Percentiles rank a stretch among this genome's conserved stretches.
These are phyloP conservation scores for Thalassiosira ordinaria DNA, from an alignment of 352 stramenopile genomes.

Conservation along the genomic window DNA sequence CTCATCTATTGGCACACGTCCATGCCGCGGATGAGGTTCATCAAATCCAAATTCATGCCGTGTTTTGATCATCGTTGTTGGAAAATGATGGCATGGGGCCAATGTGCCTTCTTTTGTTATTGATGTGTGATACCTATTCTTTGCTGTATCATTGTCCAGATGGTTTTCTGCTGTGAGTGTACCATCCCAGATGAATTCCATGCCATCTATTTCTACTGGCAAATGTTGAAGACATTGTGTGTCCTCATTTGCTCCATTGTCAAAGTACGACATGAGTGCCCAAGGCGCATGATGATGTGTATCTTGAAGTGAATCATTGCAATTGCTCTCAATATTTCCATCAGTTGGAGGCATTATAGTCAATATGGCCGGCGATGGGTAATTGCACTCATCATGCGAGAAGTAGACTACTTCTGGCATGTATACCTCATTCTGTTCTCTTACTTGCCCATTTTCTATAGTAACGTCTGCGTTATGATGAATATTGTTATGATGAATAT, in stretches of 20 bases:
- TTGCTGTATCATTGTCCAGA: no score
- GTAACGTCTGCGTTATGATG: background rate
- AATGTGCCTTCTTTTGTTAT: background rate
- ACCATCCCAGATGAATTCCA: background rate
- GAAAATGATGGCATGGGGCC: constrained; percentile 46
- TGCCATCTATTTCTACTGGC: constrained; percentile 9
- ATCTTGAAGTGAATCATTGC: no score
- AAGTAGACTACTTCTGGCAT: constrained; percentile 71
- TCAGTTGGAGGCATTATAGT: no score
- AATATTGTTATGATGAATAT: no score
- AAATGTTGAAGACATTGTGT: no score
- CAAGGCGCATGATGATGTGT: no score
- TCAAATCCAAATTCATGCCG: constrained; percentile 83
- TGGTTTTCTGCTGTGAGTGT: no score
- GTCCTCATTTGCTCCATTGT: no score
- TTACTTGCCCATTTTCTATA: background rate
- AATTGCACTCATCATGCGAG: constrained; percentile 29
- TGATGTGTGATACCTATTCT: background rate
- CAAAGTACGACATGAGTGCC: constrained; percentile 64
- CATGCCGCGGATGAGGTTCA: constrained; percentile 82
- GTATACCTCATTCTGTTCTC: background rate
- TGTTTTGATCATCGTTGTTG: constrained; percentile 71
- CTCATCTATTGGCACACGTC: constrained; percentile 67
- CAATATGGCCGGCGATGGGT: background rate
- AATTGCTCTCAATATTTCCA: constrained; percentile 4